Conservation (phyloP, 83 land plant genomes). For the Picea abies region DNA sequence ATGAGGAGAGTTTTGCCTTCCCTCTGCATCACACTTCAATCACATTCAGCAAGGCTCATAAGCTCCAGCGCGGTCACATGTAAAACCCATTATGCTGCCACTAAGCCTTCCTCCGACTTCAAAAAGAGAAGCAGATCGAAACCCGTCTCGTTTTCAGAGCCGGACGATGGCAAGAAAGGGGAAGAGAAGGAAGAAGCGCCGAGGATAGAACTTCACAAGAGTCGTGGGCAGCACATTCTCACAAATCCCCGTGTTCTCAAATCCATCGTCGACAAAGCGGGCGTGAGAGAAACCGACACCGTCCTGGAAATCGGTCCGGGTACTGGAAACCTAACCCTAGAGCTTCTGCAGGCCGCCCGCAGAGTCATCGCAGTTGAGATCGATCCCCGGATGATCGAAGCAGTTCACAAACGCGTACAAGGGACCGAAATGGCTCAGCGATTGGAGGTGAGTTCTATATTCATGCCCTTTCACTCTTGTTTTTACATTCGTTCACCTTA, state of each 20-base stretch:
- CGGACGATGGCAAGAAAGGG: no score
- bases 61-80: no score
- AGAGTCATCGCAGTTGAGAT: constrained; percentile 79
- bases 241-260: constrained; percentile 69
- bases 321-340: constrained; percentile 86
- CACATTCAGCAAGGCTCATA: no score
- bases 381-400: constrained; percentile 71
- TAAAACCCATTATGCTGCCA: no score
- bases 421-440: constrained; percentile 38
- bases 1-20: no score
- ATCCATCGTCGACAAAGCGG: constrained; percentile 70
- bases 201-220: constrained; percentile 40
- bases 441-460: constrained; percentile 39
- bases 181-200: constrained; percentile 11
- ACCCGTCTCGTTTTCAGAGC: no score
- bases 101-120: no score
- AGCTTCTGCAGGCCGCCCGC: constrained; percentile 59
- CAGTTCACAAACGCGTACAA: constrained; percentile 43
- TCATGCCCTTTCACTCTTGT: neutral
- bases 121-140: no score
- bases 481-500: neutral
- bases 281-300: constrained; percentile 53
- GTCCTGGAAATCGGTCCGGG: constrained; percentile 93
- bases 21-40: no score
- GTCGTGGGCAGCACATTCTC: constrained; percentile 80